phyloP scores from a whole-genome alignment of 148 eudicot species.

The Mesembryanthemum crystallinum region DNA sequence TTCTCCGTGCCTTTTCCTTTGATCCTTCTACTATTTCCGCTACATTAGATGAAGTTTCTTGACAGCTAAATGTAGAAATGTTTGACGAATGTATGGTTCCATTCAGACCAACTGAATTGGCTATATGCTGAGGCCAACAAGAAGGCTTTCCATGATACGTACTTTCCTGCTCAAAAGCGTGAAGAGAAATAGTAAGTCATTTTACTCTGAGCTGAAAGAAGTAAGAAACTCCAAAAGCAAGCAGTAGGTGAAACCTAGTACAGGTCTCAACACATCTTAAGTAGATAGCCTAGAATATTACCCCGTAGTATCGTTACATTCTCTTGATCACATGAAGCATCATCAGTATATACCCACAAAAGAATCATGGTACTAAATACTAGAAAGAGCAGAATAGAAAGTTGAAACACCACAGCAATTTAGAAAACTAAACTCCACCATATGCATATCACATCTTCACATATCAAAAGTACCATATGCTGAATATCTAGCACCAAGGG shows the following conservation, averaged over 20 bases:
- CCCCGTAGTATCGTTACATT: no score
- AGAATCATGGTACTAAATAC: neutral
- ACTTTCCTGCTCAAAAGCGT: conserved; percentile 46
- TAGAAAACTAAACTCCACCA: neutral
- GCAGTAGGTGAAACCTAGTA: neutral
- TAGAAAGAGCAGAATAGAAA: neutral
- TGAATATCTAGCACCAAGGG: neutral
- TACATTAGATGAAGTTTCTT: conserved; percentile 51
- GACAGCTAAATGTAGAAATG: conserved; percentile 22
- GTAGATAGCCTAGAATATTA: neutral
- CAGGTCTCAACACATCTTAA: neutral
- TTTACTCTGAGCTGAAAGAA: neutral
- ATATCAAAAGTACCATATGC: neutral
- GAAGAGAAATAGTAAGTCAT: conserved; percentile 41
- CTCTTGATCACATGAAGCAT: neutral
- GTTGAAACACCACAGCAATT: neutral
- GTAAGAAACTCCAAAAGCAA: neutral
- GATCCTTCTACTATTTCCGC: conserved; percentile 65
- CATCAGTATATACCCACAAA: neutral
- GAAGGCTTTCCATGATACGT: conserved; percentile 39
- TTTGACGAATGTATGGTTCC: conserved; percentile 28
- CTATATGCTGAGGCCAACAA: conserved; percentile 35
- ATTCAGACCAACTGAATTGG: conserved; percentile 33
- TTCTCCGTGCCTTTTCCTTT: conserved; percentile 54
- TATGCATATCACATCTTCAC: neutral